Evolutionary conservation across 2,329 filamentous ascomycete genomes (phyloP), one percentile per base, ranked within the genome.

Genomic region (Aspergillus fumigatiaffinis): DNA sequence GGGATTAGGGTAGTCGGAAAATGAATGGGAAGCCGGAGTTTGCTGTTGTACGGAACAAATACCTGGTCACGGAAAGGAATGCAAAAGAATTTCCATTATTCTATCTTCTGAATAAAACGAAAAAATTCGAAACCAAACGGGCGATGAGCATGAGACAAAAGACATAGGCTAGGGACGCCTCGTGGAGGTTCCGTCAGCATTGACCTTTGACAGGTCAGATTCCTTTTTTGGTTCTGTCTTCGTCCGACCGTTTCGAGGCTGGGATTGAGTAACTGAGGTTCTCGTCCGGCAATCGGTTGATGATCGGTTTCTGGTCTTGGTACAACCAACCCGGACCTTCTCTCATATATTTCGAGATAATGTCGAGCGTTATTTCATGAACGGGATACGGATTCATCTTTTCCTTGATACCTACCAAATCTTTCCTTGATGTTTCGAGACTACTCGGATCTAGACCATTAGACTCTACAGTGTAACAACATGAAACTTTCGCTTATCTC

Each of bases 1-100:
- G 63, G 67, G 62, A 54, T 56, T 61, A 60, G 55, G 52, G 65
- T 59, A 64, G 64, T 63, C 63, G 63, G 65, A 63, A 68, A 65
- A 65, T 65, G 63, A 69, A 71, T 64, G 68, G 68, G 67, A 66
- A 67, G 66, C 69, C 69, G 71, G 70, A 73, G 69, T 73, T 73
- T 69, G 67, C 65, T 70, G 64, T 66, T 66, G 65, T 68, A 68
- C 62, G 66, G 64, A 68, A 66, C 65, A 62, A 65, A 66, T 66
- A 67, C 64, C 64, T 67, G 62, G 64, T 66, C 61, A 65, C 60
- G 63, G 63, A 17, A 66, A 67, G 63, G 61, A 66, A 66, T 65
- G 65, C 57, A 64, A 66, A 66, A 66, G 56, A 61, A 60, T 49
- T 54, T 44, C 25, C 28, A 54, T 41, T 35, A 53, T 57, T 56